Evolutionary conservation across 2,329 filamentous ascomycete species (phyloP).

Genomic region (Cladophialophora exuberans): DNA sequence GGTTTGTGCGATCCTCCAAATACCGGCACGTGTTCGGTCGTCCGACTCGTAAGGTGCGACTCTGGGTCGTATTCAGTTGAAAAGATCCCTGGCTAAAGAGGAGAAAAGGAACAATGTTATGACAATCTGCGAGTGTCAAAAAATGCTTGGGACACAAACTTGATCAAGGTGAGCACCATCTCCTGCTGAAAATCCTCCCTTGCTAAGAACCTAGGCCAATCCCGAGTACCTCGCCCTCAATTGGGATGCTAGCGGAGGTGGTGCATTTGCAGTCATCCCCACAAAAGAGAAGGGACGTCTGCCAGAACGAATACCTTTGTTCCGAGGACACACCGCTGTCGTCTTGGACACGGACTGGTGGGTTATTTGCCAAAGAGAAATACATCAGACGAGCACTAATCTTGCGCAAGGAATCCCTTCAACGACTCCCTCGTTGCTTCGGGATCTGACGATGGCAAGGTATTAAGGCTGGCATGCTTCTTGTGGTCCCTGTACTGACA

Average conservation of each 20-base stretch:
- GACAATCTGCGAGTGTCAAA: slow-evolving; percentile 96
- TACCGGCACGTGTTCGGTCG: slow-evolving; percentile 96
- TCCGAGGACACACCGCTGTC: slow-evolving; percentile 91
- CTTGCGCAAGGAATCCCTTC: slow-evolving; percentile 79
- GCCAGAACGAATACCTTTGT: slow-evolving; percentile 90
- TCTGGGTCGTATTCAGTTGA: neutral
- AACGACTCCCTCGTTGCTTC: slow-evolving; percentile 92
- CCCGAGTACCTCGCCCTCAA: slow-evolving; percentile 96
- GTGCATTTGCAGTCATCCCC: slow-evolving; percentile 95
- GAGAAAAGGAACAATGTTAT: slow-evolving; percentile 82
- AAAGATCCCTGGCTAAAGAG: slow-evolving; percentile 24
- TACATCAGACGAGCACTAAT: slow-evolving; percentile 12
- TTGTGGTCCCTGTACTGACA: slow-evolving; percentile 28
- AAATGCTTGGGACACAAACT: slow-evolving; percentile 99
- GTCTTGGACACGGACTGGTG: slow-evolving; percentile 98
- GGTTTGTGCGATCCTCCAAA: slow-evolving; percentile 74
- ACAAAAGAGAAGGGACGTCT: slow-evolving; percentile 85
- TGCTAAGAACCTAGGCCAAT: slow-evolving; percentile 68
- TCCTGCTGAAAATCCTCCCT: slow-evolving; percentile 32
- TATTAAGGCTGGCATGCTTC: slow-evolving; percentile 35
- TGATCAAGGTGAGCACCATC: slow-evolving; percentile 77
- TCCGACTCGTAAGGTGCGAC: slow-evolving; percentile 75
- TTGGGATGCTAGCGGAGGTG: slow-evolving; percentile 95
- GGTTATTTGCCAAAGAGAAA: slow-evolving; percentile 36
- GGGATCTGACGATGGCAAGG: slow-evolving; percentile 92